Percentiles rank a stretch among this genome's conserved stretches.
phyloP scores from a whole-genome alignment of 345 rosid species.

The Boechera stricta region DNA sequence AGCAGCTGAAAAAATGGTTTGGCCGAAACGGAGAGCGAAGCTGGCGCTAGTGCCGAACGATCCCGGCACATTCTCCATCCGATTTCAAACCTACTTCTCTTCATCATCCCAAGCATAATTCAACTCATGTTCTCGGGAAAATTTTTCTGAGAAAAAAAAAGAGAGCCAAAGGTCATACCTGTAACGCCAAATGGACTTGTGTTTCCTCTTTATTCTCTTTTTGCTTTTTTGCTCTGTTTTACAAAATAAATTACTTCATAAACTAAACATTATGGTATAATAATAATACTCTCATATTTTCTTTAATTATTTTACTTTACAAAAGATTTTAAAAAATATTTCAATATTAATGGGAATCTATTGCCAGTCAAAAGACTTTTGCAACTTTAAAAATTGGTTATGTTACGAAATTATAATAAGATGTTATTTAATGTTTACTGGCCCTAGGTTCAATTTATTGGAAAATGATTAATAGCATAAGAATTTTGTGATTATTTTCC shows the following conservation, averaged over 20 bases:
- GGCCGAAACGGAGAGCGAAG: conserved; percentile 74
- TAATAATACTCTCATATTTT: not conserved
- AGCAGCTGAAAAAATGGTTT: conserved; percentile 56
- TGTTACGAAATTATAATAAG: not conserved
- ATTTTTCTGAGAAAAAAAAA: not conserved
- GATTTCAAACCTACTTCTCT: conserved; percentile 6
- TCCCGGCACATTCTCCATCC: conserved; percentile 46
- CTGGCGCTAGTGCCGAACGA: conserved; percentile 71
- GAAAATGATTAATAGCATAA: not conserved
- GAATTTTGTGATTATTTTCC: not conserved
- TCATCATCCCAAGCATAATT: conserved; percentile 34
- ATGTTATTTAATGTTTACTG: not conserved
- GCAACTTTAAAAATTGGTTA: not conserved
- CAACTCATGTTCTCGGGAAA: conserved; percentile 13
- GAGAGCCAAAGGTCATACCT: conserved; percentile 28
- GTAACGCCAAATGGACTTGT: conserved; percentile 40
- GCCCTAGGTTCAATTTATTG: not conserved
- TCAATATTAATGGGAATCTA: not conserved
- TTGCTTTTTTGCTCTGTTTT: conserved; percentile 12
- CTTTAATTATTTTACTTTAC: not conserved
- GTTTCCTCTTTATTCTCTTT: conserved; percentile 28
- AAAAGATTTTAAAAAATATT: no score
- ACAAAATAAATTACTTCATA: conserved; percentile 10
- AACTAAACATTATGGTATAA: conserved; percentile 13
- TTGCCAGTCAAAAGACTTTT: not conserved